Conservation (phyloP, 208 protist genomes). For the Vickermania spadyakhi region DNA sequence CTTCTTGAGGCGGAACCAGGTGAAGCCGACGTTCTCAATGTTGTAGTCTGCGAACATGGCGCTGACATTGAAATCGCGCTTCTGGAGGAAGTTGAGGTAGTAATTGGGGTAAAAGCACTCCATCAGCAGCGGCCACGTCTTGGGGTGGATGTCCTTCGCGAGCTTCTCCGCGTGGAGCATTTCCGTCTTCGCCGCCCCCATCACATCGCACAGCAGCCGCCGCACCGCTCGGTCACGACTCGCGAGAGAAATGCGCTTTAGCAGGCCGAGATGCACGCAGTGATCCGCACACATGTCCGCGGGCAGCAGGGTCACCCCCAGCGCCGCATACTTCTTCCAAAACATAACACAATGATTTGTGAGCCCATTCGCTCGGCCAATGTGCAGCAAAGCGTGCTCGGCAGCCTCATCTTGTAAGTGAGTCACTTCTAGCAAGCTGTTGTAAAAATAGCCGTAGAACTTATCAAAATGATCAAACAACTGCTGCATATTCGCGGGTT, state of each 20-base stretch:
- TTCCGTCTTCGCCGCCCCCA: conserved; percentile 79
- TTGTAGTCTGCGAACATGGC: conserved; percentile 85
- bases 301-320: conserved; percentile 85
- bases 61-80: conserved; percentile 78
- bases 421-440: conserved; percentile 72
- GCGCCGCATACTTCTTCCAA: conserved; percentile 85
- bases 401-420: conserved; percentile 72
- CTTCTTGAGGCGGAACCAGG: conserved; percentile 81
- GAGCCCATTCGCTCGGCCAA: conserved; percentile 72
- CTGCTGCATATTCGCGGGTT: conserved; percentile 83
- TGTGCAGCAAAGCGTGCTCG: conserved; percentile 80
- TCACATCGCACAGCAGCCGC: conserved; percentile 68
- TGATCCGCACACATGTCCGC: conserved; percentile 83
- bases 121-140: conserved; percentile 78
- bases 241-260: conserved; percentile 77
- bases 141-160: conserved; percentile 45
- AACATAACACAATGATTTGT: conserved; percentile 87
- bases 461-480: conserved; percentile 88
- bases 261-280: conserved; percentile 75
- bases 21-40: conserved; percentile 75
- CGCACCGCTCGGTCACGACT: conserved; percentile 70
- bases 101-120: conserved; percentile 84
- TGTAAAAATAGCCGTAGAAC: conserved; percentile 88
- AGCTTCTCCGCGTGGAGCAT: conserved; percentile 75
- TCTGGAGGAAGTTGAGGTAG: conserved; percentile 80